Percentiles rank a stretch among this genome's conserved stretches.
phyloP scores from a whole-genome alignment of 352 stramenopile species.

The Saprolegnia parasitica region DNA sequence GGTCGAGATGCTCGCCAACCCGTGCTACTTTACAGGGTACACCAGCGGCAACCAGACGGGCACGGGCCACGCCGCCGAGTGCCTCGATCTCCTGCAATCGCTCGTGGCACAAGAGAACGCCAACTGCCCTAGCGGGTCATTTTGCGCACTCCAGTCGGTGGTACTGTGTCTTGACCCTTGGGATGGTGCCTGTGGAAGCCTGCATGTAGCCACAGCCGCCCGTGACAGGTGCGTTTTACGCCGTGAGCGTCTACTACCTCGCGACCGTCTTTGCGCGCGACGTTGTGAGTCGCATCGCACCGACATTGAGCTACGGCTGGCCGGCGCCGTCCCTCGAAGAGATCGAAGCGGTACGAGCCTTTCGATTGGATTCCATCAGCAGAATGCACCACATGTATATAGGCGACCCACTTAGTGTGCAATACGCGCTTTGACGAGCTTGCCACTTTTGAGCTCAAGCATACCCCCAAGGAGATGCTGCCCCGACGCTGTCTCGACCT shows the following conservation, averaged over 20 bases:
- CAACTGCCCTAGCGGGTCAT: neutral
- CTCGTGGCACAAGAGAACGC: neutral
- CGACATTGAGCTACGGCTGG: slow-evolving; percentile 6
- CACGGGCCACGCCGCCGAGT: slow-evolving; percentile 5
- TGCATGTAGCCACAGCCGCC: slow-evolving; percentile 6
- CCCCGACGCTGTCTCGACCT: slow-evolving; percentile 12
- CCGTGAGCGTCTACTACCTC: slow-evolving; percentile 11
- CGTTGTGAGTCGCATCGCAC: neutral
- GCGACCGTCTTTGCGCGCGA: slow-evolving; percentile 3
- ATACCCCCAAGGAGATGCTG: neutral
- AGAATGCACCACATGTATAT: neutral
- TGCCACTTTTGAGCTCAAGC: neutral
- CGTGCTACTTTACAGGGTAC: slow-evolving; percentile 6
- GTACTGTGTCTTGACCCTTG: neutral
- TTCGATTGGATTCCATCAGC: neutral
- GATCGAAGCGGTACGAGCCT: slow-evolving; percentile 6
- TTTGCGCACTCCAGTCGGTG: slow-evolving; percentile 7
- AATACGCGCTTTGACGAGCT: neutral
- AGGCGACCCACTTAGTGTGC: neutral
- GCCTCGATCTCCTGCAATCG: neutral
- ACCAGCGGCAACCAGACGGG: slow-evolving; percentile 6
- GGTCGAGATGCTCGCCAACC: slow-evolving; percentile 1
- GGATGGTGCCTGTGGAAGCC: neutral
- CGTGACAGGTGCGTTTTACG: slow-evolving; percentile 6
- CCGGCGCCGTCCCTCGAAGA: slow-evolving; percentile 11